Evolutionary conservation across 177 flowering plant species (phyloP).

Genomic region (Vitis hybrid): DNA sequence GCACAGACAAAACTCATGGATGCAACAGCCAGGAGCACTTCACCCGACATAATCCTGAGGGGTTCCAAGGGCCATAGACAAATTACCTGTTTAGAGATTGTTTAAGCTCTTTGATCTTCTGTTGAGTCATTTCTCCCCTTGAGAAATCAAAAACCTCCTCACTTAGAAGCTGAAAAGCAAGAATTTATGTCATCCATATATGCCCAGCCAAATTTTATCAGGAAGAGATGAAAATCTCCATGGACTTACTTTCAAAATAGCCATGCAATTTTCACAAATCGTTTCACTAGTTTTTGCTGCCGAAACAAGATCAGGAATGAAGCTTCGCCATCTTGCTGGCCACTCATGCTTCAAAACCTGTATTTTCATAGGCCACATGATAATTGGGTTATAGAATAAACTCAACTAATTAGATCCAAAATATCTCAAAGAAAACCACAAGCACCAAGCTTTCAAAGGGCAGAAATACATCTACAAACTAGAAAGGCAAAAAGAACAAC

Average conservation of each 20-base stretch:
- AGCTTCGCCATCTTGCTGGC: slow-evolving; percentile 94
- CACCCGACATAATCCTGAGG: background rate
- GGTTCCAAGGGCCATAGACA: background rate
- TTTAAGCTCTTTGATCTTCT: slow-evolving; percentile 93
- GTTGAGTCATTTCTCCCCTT: slow-evolving; percentile 99
- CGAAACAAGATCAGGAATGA: slow-evolving; percentile 92
- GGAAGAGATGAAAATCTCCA: background rate
- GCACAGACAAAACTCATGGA: too few species aligned
- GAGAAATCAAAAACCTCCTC: slow-evolving; percentile 99
- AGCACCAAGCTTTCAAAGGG: background rate
- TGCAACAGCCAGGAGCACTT: background rate
- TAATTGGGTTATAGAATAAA: background rate
- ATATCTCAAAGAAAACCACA: background rate
- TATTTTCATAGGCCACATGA: slow-evolving; percentile 1
- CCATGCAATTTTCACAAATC: slow-evolving; percentile 98
- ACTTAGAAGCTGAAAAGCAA: slow-evolving; percentile 72
- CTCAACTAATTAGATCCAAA: background rate
- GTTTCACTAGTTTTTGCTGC: slow-evolving; percentile 99
- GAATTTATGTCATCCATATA: slow-evolving; percentile 10
- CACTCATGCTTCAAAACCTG: slow-evolving; percentile 98
- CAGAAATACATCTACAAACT: background rate
- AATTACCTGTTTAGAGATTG: slow-evolving; percentile 89
- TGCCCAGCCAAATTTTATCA: background rate
- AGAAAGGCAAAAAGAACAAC: background rate
- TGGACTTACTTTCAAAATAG: slow-evolving; percentile 75